Percentiles rank a stretch among this genome's conserved stretches.
Evolutionary conservation across 2,329 filamentous ascomycete genomes (phyloP).

Genomic region (Colletotrichum liaoningense): DNA sequence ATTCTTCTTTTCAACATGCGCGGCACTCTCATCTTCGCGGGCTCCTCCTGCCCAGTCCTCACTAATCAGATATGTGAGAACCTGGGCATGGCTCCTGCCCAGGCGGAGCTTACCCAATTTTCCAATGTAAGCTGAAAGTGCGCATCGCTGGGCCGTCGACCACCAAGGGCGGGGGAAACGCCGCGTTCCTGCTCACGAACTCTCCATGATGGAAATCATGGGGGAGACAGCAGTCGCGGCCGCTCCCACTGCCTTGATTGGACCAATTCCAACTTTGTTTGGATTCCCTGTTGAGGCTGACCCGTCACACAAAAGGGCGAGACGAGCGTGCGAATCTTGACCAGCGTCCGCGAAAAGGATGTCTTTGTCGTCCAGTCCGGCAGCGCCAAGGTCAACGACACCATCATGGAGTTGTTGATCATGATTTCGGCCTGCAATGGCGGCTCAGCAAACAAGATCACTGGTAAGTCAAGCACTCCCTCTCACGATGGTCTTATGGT

Average conservation of each 20-base stretch:
- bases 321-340: constrained; percentile 76
- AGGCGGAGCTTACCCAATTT: constrained; percentile 76
- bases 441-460: constrained; percentile 95
- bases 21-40: constrained; percentile 75
- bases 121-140: constrained; percentile 68
- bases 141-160: constrained; percentile 27
- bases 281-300: constrained; percentile 42
- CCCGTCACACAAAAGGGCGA: constrained; percentile 65
- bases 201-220: neutral
- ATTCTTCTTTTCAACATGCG: constrained; percentile 59
- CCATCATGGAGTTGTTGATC: constrained; percentile 98
- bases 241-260: constrained; percentile 32
- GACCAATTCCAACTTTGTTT: constrained; percentile 33
- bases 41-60: constrained; percentile 74
- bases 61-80: constrained; percentile 76
- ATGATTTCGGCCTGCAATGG: constrained; percentile 99
- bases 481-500: constrained; percentile 20
- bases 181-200: neutral
- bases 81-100: constrained; percentile 72
- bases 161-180: constrained; percentile 12
- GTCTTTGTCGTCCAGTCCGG: constrained; percentile 99
- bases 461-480: constrained; percentile 77
- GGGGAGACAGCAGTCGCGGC: constrained; percentile 1
- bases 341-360: constrained; percentile 93
- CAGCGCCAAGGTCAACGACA: constrained; percentile 96